Evolutionary conservation across 108 stramenopile species (phyloP), one percentile per base, ranked within the genome.

Genomic region (Phaeodactylum tricornutum): DNA sequence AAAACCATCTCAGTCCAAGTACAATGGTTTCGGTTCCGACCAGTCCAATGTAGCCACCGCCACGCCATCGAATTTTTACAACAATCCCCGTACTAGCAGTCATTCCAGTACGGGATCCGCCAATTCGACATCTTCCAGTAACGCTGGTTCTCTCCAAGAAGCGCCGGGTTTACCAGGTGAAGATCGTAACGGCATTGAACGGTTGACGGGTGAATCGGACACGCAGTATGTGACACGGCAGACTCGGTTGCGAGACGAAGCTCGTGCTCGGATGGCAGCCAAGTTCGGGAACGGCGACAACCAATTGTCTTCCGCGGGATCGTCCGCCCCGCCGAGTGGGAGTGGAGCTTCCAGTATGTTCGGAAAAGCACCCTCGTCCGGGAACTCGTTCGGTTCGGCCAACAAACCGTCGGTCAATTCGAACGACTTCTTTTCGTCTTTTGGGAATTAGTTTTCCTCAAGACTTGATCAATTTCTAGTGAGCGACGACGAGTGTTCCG

Each of bases 221-320:
- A 71, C 70, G 34, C 86, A 96, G 55, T 96, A 96, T 47, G 79
- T 96, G 22, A 56, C 73, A 47, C 67, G 95, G 21, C 95, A 96
- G 57, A 86, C 80, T 7, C 40, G 81, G 47, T 65, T 94, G 17
- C 55, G 81, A 11, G 81, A 86, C 27, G 84, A 86, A 61, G 85
- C 91, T 2, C 73, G 78, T 52, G 84, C 84, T 37, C 72, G 84
- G 21, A 88, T 88, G 83, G 84, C 86, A 27, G 83, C 82, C 47
- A 88, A 88, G 53, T 85, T 87, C 57, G 91, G 90, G 29, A 69
- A 65, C 4, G 81, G 65, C 2, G 16, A 32, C 21, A 47, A 31
- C 16, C 6, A 4, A 29, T 24, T 29, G 57, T 32, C 21, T 14
- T 11, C 17, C 20, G 40, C 31, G 15, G 41, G 41, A 15, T 22